phyloP scores from a whole-genome alignment of 208 protist species.

The Leishmania martiniquensis region DNA sequence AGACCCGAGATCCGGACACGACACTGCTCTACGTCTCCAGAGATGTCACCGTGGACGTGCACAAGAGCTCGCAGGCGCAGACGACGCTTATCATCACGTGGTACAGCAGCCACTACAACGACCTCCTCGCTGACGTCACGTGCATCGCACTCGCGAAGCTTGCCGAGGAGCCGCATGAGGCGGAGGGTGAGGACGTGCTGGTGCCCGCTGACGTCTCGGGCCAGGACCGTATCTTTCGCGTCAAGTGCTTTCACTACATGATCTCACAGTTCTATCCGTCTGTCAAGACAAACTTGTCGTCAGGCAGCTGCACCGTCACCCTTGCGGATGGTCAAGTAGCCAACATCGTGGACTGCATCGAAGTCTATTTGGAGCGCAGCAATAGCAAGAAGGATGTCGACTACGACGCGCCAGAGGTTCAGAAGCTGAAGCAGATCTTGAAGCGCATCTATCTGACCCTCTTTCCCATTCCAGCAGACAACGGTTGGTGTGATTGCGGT shows the following conservation, averaged over 20 bases:
- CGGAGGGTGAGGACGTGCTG: constrained; percentile 47
- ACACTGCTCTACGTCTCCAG: constrained; percentile 58
- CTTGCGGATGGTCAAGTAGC: constrained; percentile 75
- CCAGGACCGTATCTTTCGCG: constrained; percentile 85
- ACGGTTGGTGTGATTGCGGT: constrained; percentile 92
- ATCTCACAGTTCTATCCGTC: constrained; percentile 87
- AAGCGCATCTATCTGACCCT: constrained; percentile 92
- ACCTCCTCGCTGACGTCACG: constrained; percentile 89
- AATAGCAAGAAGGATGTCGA: constrained; percentile 45
- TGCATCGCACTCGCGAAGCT: constrained; percentile 88
- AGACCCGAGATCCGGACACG: constrained; percentile 28
- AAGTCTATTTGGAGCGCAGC: constrained; percentile 72
- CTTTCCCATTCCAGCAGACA: constrained; percentile 90
- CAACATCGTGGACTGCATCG: constrained; percentile 84
- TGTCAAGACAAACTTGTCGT: constrained; percentile 79
- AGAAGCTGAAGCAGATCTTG: constrained; percentile 76
- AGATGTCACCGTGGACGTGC: constrained; percentile 78
- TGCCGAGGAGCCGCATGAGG: constrained; percentile 57
- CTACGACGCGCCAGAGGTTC: constrained; percentile 63
- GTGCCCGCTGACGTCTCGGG: constrained; percentile 81
- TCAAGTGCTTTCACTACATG: constrained; percentile 94
- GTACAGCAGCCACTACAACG: constrained; percentile 83
- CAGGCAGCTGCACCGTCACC: constrained; percentile 62
- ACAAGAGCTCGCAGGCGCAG: constrained; percentile 65
- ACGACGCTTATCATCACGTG: constrained; percentile 90